Base-by-base conservation (phyloP, 176 grass and related monocot species). In the Cenchrus fungigraminus region DNA sequence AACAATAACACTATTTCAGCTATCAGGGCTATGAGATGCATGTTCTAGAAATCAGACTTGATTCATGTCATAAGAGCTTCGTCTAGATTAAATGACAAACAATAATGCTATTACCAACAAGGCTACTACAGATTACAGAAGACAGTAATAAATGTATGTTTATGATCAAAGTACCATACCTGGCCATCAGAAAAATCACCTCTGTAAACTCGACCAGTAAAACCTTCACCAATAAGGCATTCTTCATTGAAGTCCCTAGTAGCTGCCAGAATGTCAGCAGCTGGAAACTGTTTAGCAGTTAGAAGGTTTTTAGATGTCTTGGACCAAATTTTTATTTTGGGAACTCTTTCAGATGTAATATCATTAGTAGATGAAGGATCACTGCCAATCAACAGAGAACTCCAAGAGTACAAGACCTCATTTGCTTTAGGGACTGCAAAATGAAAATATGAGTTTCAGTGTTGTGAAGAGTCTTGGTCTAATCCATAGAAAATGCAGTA, bases 141-240 rank as follows among this genome's bases (percentile, higher is more conserved):
- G 17, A 53, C 47, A 80, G 40, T 12, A 53, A 68, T 45, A 74
- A 17, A 1, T 14, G 0, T 9, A 76, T 76, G 28, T 68, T 78
- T 43, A 77, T 52, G 34, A 79, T 67, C 61, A 72, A 17, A 80
- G 0, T 70, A 71, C 10, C 78, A 83, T 81, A 98, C 96, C 96
- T 95, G 90, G 22, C 93, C 96, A 90, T 92, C 90, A 68, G 93
- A 81, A 92, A 95, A 94, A 61, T 93, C 87, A 77, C 91, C 96
- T 95, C 90, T 90, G 88, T 95, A 95, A 90, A 95, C 93, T 79
- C 88, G 90, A 51, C 96, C 96, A 79, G 85, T 83, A 81, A 89
- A 88, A 73, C 96, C 96, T 89, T 92, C 89, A 40, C 96, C 96
- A 31, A 98, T 85, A 88, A 98, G 91, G 46, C 67, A 80, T 83